Percentiles rank a stretch among this genome's conserved stretches.
Evolutionary conservation across 73 alveolate genomes (phyloP).

Genomic region (Uronychia setigera): DNA sequence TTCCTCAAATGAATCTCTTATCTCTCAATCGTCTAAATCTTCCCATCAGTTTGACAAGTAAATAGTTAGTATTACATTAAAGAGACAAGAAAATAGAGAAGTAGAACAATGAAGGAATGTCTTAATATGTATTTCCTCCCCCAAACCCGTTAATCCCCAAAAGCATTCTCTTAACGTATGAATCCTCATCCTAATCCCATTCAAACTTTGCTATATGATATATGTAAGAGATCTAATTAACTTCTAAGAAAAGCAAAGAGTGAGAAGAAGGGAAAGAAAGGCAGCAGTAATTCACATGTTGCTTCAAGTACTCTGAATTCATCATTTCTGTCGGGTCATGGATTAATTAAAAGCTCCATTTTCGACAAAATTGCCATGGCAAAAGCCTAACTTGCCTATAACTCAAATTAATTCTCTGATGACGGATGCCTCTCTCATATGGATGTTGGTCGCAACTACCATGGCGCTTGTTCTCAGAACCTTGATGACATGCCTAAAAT

Average conservation of each 20-base stretch:
- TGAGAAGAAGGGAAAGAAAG: background rate
- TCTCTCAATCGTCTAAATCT: no score
- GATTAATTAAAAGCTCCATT: background rate
- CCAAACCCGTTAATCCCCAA: background rate
- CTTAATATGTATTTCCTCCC: background rate
- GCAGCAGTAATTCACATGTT: background rate
- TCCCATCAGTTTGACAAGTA: no score
- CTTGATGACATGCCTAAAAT: background rate
- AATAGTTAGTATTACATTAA: no score
- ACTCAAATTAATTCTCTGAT: background rate
- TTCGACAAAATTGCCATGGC: background rate
- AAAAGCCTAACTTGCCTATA: background rate
- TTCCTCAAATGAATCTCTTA: no score
- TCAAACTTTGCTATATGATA: background rate
- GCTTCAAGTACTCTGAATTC: background rate
- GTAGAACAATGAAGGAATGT: background rate
- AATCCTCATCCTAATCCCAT: background rate
- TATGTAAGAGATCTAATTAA: background rate
- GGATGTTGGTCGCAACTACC: background rate
- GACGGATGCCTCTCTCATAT: background rate
- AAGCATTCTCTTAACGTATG: background rate
- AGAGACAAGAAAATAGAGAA: no score
- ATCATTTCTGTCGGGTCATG: background rate
- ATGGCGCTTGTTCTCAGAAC: background rate
- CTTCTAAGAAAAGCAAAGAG: background rate